phyloP scores from a whole-genome alignment of 1,139 yeast species.

The Geotrichum klebahnii region DNA sequence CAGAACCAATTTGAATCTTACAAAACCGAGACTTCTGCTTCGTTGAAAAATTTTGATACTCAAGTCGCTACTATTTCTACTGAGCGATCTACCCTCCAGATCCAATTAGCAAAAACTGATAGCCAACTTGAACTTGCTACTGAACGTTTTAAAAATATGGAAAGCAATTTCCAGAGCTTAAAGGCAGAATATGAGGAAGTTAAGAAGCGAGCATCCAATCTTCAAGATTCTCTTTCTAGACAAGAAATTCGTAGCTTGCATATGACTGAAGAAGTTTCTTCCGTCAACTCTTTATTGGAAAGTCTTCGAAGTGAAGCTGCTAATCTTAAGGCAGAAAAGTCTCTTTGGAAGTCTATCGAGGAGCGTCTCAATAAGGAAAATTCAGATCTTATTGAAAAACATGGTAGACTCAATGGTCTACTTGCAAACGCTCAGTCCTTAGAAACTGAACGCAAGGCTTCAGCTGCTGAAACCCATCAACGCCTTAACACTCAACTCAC shows the following conservation, averaged over 20 bases:
- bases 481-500: slow-evolving; percentile 52
- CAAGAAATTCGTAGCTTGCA: slow-evolving; percentile 56
- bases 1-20: slow-evolving; percentile 39
- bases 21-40: slow-evolving; percentile 44
- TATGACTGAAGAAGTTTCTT: slow-evolving; percentile 52
- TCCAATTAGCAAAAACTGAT: slow-evolving; percentile 46
- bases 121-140: slow-evolving; percentile 46
- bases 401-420: slow-evolving; percentile 54
- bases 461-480: slow-evolving; percentile 50
- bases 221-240: slow-evolving; percentile 53
- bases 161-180: slow-evolving; percentile 41
- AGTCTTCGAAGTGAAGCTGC: slow-evolving; percentile 45
- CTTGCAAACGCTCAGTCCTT: slow-evolving; percentile 54
- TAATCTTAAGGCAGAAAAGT: slow-evolving; percentile 54
- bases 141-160: slow-evolving; percentile 43
- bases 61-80: slow-evolving; percentile 42
- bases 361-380: slow-evolving; percentile 54
- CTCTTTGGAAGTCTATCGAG: slow-evolving; percentile 50
- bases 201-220: slow-evolving; percentile 43
- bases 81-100: slow-evolving; percentile 51
- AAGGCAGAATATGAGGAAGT: slow-evolving; percentile 48
- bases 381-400: slow-evolving; percentile 54
- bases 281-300: slow-evolving; percentile 41
- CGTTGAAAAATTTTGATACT: slow-evolving; percentile 42
- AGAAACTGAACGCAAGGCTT: slow-evolving; percentile 58